Base-by-base conservation (phyloP, 176 grass and related monocot genomes). In the Chloris gayana region DNA sequence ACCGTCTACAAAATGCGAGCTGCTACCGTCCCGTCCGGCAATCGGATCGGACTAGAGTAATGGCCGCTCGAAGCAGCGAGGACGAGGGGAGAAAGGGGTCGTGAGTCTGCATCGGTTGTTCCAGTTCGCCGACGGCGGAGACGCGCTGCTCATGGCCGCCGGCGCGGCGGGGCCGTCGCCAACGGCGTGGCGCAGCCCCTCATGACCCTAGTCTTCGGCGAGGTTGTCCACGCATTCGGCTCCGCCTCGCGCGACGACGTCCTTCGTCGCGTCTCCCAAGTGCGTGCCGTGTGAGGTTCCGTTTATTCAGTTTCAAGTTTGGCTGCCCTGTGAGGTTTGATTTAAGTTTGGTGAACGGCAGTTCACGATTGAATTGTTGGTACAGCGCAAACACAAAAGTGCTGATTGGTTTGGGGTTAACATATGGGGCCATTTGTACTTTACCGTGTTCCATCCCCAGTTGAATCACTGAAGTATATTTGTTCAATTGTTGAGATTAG, bases 171-270 rank as follows among this genome's bases (percentile, higher is more conserved):
- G 25, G 87, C 87, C 1, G 31, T 73, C 37, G 78, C 71, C 21
- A 82, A 54, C 61, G 83, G 83, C 13, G 53, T 78, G 29, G 74
- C 83, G 41, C 83, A 86, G 46, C 78, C 73, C 18, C 67, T 90
- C 74, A 90, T 90, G 88, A 79, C 79, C 15, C 70, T 83, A 34
- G 58, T 86, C 58, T 90, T 90, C 25, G 74, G 88, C 42, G 77
- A 86, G 73, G 66, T 82, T 32, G 74, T 90, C 62, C 34, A 86
- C 19, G 83, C 67, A 32, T 86, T 86, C 50, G 74, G 88, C 45
- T 75, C 72, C 34, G 73, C 39, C 25, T 26, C 70, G 22, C 30
- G 35, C 7, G 26, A 44, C 27, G 56, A 86, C 37, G 67, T 86
- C 41, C 88, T 90, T 38, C 42, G 51, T 57, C 84, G 84, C 21